Evolutionary conservation across 176 grass and related monocot species (phyloP), one percentile per base, ranked within the genome.

Genomic region (Triticum dicoccoides): DNA sequence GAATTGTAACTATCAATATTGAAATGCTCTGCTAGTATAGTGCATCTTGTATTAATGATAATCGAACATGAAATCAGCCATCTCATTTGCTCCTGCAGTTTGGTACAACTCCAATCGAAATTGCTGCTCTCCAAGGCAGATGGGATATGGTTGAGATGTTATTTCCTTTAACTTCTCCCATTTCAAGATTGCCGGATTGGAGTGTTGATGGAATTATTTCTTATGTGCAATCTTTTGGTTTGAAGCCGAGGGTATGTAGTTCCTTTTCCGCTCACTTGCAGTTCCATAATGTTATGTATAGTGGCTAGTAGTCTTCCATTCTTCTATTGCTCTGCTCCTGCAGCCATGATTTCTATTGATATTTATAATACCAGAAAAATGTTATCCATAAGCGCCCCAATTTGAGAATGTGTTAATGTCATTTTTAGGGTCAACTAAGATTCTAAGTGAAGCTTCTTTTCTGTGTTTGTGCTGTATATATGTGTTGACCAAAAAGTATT

Each of bases 161-260:
- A 49, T 88, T 83, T 64, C 86, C 78, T 38, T 54, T 68, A 39
- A 83, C 61, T 69, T 82, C 11, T 7, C 86, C 80, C 10, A 23
- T 88, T 44, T 33, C 80, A 54, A 32, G 18, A 42, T 11, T 88
- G 5, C 61, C 61, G 30, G 15, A 83, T 52, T 88, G 71, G 79
- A 88, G 79, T 68, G 23, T 83, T 67, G 86, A 83, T 77, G 86
- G 71, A 44, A 24, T 88, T 37, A 68, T 87, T n/a, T 66, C 61
- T 4, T 44, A 77, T 69, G 79, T 65, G 62, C 38, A 59, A 56
- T 29, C 37, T 29, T 80, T 80, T 44, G 61, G 61, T 63, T 42
- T 80, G 59, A 80, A 80, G 13, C 78, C 72, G 23, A 75, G 61
- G 61, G 59, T 80, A 44, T 25, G 59, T 80, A 61, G 8, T 64